Percentiles rank a stretch among this genome's conserved stretches.
These are phyloP conservation scores for Potentilla sterilis DNA, from an alignment of 306 rosid genomes.

Conservation along the genomic window DNA sequence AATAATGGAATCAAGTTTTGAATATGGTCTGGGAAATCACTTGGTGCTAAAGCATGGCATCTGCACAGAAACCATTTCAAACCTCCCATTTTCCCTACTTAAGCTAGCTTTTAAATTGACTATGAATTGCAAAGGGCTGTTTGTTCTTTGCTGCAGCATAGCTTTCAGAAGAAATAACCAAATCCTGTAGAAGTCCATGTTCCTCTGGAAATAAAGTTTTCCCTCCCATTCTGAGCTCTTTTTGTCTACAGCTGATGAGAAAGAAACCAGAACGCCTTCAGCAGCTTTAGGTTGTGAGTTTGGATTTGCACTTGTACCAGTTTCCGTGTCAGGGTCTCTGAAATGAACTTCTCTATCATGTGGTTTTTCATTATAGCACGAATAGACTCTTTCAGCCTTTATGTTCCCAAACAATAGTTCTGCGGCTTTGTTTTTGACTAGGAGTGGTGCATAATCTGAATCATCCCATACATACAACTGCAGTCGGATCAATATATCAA, in stretches of 20 bases:
- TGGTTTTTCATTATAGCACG: conserved; percentile 37
- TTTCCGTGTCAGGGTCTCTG: conserved; percentile 18
- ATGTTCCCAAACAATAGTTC: conserved; percentile 80
- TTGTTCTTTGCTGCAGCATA: conserved; percentile 64
- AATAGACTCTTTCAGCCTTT: conserved; percentile 62
- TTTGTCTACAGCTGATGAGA: conserved; percentile 19
- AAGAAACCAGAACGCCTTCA: conserved; percentile 29
- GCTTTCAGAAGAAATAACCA: conserved; percentile 70
- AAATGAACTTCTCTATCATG: conserved; percentile 17
- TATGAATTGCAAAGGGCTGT: conserved; percentile 61
- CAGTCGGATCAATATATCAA: conserved; percentile 24
- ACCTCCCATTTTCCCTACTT: conserved; percentile 60
- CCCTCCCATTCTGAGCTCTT: conserved; percentile 27
- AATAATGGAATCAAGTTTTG: neutral
- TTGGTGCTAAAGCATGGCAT: conserved; percentile 49
- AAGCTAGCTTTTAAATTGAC: conserved; percentile 45
- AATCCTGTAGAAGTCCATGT: conserved; percentile 38
- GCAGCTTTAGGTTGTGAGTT: conserved; percentile 14
- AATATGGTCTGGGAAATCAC: conserved; percentile 12
- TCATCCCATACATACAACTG: conserved; percentile 82
- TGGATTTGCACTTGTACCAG: neutral
- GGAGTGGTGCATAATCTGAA: conserved; percentile 57
- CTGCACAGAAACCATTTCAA: conserved; percentile 62
- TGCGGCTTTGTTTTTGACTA: conserved; percentile 69
- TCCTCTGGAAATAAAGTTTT: conserved; percentile 21